Conservation (phyloP, 2,329 filamentous ascomycete genomes). For the Botrytis galanthina region DNA sequence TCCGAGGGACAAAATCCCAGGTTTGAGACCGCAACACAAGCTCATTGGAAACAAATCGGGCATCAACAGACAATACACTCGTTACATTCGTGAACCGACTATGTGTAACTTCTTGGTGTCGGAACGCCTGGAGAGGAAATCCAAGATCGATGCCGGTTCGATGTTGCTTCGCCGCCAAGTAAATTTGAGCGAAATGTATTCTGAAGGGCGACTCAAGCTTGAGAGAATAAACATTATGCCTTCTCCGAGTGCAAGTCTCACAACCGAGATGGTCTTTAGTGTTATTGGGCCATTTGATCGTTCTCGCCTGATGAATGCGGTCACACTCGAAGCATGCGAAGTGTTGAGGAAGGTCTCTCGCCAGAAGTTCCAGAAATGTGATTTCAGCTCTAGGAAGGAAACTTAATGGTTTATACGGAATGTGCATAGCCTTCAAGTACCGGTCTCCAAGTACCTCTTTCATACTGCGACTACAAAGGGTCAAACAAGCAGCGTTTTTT, state of each 20-base stretch:
- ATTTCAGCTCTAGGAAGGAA: background rate
- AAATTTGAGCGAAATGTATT: background rate
- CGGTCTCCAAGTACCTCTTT: background rate
- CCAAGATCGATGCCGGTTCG: background rate
- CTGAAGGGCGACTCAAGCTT: background rate
- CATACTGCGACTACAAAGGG: constrained; percentile 1
- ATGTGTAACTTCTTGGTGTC: background rate
- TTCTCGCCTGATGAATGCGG: background rate
- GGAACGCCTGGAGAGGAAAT: constrained; percentile 4
- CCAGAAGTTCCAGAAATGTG: constrained; percentile 2
- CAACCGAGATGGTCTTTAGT: background rate
- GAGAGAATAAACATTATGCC: background rate
- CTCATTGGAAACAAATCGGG: constrained; percentile 9
- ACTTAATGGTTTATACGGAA: background rate
- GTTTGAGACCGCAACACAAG: constrained; percentile 26
- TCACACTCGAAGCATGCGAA: constrained; percentile 1
- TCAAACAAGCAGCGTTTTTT: background rate
- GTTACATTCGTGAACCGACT: background rate
- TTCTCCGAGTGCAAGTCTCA: background rate
- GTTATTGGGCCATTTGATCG: background rate
- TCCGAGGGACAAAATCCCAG: constrained; percentile 25
- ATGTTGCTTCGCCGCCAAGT: constrained; percentile 7
- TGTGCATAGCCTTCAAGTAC: background rate
- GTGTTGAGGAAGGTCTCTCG: constrained; percentile 19
- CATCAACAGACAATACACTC: constrained; percentile 5